These are phyloP conservation scores for Boletus eberwhitei DNA, from an alignment of 768 basidiomycete species.

Conservation along the genomic window DNA sequence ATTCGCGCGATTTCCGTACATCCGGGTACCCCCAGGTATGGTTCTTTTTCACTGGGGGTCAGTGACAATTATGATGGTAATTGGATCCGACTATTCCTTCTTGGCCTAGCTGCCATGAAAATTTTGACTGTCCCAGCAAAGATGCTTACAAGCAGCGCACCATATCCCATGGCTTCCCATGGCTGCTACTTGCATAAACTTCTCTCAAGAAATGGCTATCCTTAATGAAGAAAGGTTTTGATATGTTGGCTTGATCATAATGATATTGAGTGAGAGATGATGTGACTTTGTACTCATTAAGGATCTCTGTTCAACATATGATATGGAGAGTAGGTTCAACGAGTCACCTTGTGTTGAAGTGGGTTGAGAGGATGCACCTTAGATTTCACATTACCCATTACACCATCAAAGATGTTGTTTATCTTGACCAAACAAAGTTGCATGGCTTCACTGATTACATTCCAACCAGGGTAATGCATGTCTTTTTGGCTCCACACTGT, in stretches of 20 bases:
- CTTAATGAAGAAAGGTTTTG: not conserved
- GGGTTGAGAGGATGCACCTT: not conserved
- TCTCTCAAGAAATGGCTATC: too few species aligned
- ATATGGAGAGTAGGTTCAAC: not conserved
- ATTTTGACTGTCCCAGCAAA: not conserved
- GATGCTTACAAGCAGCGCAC: not conserved
- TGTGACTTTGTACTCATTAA: not conserved
- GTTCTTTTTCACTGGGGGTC: too few species aligned
- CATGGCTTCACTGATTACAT: not conserved
- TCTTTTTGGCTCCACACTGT: slow-evolving; percentile 12
- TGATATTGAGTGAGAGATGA: not conserved
- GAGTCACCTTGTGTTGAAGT: not conserved
- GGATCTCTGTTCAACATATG: not conserved
- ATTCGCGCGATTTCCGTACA: too few species aligned
- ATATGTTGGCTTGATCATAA: not conserved
- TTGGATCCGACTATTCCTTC: not conserved
- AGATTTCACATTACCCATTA: not conserved
- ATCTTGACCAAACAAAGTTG: not conserved
- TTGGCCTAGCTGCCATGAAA: not conserved
- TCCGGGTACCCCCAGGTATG: too few species aligned
- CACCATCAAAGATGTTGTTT: not conserved
- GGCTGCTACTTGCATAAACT: not conserved
- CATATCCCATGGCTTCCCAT: not conserved
- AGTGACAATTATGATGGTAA: too few species aligned
- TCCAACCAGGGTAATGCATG: not conserved